Percentiles rank a stretch among this genome's conserved stretches.
Evolutionary conservation across 371 early-diverging fungal species (phyloP).

Genomic region (Coemansia sp.): DNA sequence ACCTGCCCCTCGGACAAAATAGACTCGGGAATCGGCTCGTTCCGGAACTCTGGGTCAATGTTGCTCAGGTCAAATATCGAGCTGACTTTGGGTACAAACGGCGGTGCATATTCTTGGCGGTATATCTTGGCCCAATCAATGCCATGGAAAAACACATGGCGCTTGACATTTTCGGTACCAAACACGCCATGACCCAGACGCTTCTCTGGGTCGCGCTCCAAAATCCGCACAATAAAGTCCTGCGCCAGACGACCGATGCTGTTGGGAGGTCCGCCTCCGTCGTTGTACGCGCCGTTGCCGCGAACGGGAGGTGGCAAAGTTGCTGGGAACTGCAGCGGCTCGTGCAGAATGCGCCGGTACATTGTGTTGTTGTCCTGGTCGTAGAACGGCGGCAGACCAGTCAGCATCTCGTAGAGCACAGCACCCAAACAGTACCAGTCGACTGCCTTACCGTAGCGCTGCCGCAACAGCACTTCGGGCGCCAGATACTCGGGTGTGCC

Average conservation of each 20-base stretch:
- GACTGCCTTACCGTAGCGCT: constrained; percentile 94
- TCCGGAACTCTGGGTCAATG: constrained; percentile 69
- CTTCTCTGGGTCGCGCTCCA: constrained; percentile 82
- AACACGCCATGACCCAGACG: constrained; percentile 87
- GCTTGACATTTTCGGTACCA: constrained; percentile 86
- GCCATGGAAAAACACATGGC: constrained; percentile 92
- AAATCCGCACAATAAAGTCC: constrained; percentile 81
- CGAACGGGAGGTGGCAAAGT: constrained; percentile 41
- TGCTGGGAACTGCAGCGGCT: constrained; percentile 81
- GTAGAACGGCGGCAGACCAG: constrained; percentile 95
- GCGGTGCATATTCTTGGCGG: constrained; percentile 77
- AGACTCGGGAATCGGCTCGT: constrained; percentile 54
- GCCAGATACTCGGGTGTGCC: constrained; percentile 99
- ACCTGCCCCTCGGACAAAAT: constrained; percentile 50
- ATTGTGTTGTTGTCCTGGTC: constrained; percentile 90
- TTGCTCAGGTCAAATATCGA: constrained; percentile 92
- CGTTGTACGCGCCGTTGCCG: constrained; percentile 24
- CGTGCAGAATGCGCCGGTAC: constrained; percentile 89
- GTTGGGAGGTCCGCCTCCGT: constrained; percentile 59
- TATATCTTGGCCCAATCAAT: constrained; percentile 87
- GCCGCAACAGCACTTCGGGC: constrained; percentile 95
- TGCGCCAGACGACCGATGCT: constrained; percentile 83
- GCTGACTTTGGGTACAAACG: constrained; percentile 83
- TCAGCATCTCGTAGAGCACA: constrained; percentile 93
- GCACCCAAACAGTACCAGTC: constrained; percentile 99